These are phyloP conservation scores for Artemisia argyi DNA, from an alignment of 129 eudicot genomes.

Conservation along the genomic window DNA sequence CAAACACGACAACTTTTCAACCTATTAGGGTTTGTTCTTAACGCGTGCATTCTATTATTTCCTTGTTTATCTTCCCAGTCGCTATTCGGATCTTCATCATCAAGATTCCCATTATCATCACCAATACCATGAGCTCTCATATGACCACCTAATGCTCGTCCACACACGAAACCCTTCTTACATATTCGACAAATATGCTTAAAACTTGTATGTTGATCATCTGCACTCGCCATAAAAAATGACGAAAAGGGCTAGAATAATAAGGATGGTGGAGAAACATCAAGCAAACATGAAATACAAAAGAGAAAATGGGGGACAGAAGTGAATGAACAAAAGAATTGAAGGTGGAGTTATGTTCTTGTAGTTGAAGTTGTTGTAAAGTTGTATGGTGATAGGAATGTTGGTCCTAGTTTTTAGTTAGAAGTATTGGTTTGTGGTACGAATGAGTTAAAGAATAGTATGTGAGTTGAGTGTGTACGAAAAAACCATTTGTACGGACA, in stretches of 20 bases:
- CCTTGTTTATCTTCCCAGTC: slow-evolving; percentile 77
- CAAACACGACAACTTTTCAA: slow-evolving; percentile 57
- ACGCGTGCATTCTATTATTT: slow-evolving; percentile 67
- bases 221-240: slow-evolving; percentile 50
- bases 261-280: background rate
- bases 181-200: slow-evolving; percentile 85
- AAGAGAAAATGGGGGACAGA: slow-evolving; percentile 15
- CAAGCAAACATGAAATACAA: slow-evolving; percentile 16
- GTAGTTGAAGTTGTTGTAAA: slow-evolving; percentile 58
- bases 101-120: slow-evolving; percentile 58
- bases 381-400: slow-evolving; percentile 57
- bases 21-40: slow-evolving; percentile 89
- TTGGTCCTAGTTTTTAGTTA: slow-evolving; percentile 81
- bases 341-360: slow-evolving; percentile 51
- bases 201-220: slow-evolving; percentile 59
- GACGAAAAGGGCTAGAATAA: slow-evolving; percentile 4
- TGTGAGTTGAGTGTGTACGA: slow-evolving; percentile 52
- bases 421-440: slow-evolving; percentile 59
- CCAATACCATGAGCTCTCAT: slow-evolving; percentile 94
- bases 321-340: slow-evolving; percentile 33
- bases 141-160: slow-evolving; percentile 93
- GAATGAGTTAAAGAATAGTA: slow-evolving; percentile 40
- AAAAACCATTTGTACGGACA: background rate
- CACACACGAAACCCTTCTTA: slow-evolving; percentile 95
- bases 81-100: slow-evolving; percentile 66